Conservation (phyloP, 1,284 basidiomycete species). For the Tilletia indica region DNA sequence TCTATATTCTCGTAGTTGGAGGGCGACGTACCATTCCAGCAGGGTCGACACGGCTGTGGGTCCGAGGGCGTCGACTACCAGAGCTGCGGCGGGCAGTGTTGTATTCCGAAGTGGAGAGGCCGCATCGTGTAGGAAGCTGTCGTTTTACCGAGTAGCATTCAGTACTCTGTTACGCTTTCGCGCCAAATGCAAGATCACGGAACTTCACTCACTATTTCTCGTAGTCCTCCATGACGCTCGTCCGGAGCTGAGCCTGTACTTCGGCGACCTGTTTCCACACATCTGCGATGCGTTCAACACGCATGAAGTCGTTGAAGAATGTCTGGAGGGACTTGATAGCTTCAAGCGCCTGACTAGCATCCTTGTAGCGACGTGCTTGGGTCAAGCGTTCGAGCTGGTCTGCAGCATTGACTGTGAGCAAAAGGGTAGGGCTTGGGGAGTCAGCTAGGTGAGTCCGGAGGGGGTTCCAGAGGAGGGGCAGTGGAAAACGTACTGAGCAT, state of each 20-base stretch:
- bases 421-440: background rate
- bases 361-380: constrained; percentile 39
- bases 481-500: constrained; percentile 72
- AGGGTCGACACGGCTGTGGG: constrained; percentile 62
- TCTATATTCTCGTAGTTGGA: constrained; percentile 92
- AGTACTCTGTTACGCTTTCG: too few species aligned
- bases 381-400: constrained; percentile 48
- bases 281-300: constrained; percentile 42
- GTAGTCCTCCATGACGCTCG: constrained; percentile 44
- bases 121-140: constrained; percentile 38
- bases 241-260: constrained; percentile 38
- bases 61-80: constrained; percentile 51
- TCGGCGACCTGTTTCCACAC: constrained; percentile 42
- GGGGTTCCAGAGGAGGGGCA: background rate
- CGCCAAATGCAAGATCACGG: constrained; percentile 15
- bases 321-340: constrained; percentile 48
- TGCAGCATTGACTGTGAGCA: constrained; percentile 25
- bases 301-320: constrained; percentile 43
- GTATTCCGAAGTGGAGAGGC: constrained; percentile 28
- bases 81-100: constrained; percentile 21
- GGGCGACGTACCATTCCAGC: constrained; percentile 82
- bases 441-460: background rate
- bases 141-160: background rate
- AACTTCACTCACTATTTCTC: constrained; percentile 32
- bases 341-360: constrained; percentile 48